Evolutionary conservation across 2,329 filamentous ascomycete species (phyloP).

Genomic region (Fusarium sulawesiense): DNA sequence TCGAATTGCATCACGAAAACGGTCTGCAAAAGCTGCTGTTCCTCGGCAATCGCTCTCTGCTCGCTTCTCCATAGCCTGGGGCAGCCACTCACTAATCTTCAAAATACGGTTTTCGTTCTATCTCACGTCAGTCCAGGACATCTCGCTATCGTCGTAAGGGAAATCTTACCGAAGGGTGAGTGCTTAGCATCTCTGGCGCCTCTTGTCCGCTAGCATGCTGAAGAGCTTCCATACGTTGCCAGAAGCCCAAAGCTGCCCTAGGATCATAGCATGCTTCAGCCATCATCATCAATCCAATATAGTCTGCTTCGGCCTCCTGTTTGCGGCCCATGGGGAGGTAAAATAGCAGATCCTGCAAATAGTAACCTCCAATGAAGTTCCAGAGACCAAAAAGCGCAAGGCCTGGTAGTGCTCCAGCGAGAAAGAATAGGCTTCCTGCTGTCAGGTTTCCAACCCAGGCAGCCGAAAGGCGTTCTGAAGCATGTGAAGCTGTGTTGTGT

Average conservation of each 20-base stretch:
- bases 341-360: constrained; percentile 72
- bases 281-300: constrained; percentile 86
- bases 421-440: constrained; percentile 61
- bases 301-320: constrained; percentile 83
- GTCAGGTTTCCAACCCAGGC: constrained; percentile 65
- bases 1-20: constrained; percentile 62
- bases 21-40: constrained; percentile 63
- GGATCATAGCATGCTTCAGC: constrained; percentile 82
- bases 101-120: constrained; percentile 71
- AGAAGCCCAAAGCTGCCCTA: constrained; percentile 72
- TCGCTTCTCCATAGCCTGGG: constrained; percentile 66
- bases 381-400: constrained; percentile 54
- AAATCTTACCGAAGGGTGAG: constrained; percentile 76
- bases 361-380: constrained; percentile 57
- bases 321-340: constrained; percentile 73
- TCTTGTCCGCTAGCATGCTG: constrained; percentile 56
- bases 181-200: constrained; percentile 78
- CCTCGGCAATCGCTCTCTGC: constrained; percentile 65
- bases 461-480: constrained; percentile 70
- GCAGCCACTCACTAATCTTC: constrained; percentile 73
- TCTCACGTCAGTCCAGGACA: background rate
- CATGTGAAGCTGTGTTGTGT: constrained; percentile 77
- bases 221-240: constrained; percentile 71
- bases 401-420: constrained; percentile 58
- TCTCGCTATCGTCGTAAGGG: background rate